phyloP scores from a whole-genome alignment of 129 eudicot genomes.

The Helianthus annuus region HanXRQr2.0-SUNRISE NC_035434.2:142103149-142103648 shows the following conservation, averaged over 20 bases:
- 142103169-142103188: constrained; percentile 30
- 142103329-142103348: background rate
- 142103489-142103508: background rate
- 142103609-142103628: too few species aligned
- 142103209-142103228: background rate
- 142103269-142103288: background rate
- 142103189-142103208: background rate
- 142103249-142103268: background rate
- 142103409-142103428: background rate
- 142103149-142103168: constrained; percentile 49
- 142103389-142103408: too few species aligned
- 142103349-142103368: constrained; percentile 3
- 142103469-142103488: constrained; percentile 10
- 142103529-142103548: too few species aligned
- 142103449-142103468: constrained; percentile 27
- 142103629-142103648: too few species aligned
- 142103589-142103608: too few species aligned
- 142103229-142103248: background rate
- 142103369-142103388: constrained; percentile 1
- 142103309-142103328: constrained; percentile 13
- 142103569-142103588: too few species aligned
- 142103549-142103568: too few species aligned
- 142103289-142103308: background rate
- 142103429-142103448: constrained; percentile 1
- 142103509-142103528: too few species aligned